Conservation (phyloP, 768 basidiomycete species). For the Mycena rosella region DNA sequence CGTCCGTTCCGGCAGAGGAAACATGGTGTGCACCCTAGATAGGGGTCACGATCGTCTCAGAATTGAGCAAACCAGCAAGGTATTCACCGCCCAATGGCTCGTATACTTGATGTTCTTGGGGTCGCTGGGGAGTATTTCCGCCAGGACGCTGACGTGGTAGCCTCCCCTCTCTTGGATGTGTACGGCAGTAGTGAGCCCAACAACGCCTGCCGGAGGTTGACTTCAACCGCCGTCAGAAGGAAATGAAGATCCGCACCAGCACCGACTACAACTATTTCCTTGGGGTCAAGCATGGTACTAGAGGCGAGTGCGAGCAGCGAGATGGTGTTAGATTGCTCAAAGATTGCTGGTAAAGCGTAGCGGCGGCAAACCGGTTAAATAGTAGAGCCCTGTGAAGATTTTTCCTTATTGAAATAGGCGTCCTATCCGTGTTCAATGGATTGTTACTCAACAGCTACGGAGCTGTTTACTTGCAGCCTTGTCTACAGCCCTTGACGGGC, state of each 20-base stretch:
- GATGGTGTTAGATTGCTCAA: too few relatives aligned
- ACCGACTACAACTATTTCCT: constrained; percentile 53
- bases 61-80: background rate
- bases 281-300: constrained; percentile 33
- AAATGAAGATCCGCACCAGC: constrained; percentile 47
- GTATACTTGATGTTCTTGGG: constrained; percentile 81
- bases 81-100: constrained; percentile 84
- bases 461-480: too few relatives aligned
- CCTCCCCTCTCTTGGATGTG: constrained; percentile 73
- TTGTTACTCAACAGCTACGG: too few relatives aligned
- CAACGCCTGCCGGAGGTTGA: constrained; percentile 65
- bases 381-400: too few relatives aligned
- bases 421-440: too few relatives aligned
- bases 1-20: constrained; percentile 64
- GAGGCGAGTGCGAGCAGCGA: too few relatives aligned
- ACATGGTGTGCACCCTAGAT: constrained; percentile 86
- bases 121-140: constrained; percentile 80
- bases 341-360: too few relatives aligned
- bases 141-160: constrained; percentile 76
- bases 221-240: constrained; percentile 14
- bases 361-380: constrained; percentile 25
- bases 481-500: too few relatives aligned
- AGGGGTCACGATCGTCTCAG: background rate
- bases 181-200: constrained; percentile 83
- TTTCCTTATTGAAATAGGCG: too few relatives aligned